Conservation (phyloP, 768 basidiomycete species). For the Calocybe cyanea region DNA sequence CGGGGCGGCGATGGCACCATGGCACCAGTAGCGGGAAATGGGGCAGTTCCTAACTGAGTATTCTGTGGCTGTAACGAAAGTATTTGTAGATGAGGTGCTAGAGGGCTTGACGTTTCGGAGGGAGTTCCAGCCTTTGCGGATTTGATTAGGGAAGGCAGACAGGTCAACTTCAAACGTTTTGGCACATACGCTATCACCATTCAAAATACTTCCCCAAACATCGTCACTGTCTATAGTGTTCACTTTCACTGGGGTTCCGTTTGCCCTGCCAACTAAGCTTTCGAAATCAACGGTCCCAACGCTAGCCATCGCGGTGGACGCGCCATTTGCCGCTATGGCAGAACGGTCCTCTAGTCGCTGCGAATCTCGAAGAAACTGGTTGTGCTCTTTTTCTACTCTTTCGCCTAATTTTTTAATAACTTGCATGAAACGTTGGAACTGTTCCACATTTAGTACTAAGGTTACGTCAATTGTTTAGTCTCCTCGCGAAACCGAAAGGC, state of each 20-base stretch:
- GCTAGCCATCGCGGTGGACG: constrained; percentile 26
- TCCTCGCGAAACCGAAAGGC: neutral
- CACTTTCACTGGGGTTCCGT: constrained; percentile 40
- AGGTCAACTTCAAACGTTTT: neutral
- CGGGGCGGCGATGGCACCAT: constrained; percentile 6
- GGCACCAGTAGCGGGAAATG: constrained; percentile 26
- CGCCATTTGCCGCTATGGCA: constrained; percentile 41
- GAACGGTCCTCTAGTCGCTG: constrained; percentile 85
- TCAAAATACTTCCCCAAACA: constrained; percentile 74
- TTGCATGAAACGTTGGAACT: constrained; percentile 91
- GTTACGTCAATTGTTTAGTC: constrained; percentile 3
- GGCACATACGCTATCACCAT: constrained; percentile 29
- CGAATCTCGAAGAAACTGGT: constrained; percentile 88
- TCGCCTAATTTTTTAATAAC: constrained; percentile 75
- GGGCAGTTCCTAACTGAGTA: too few species aligned
- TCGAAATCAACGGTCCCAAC: constrained; percentile 78
- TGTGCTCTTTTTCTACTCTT: constrained; percentile 90
- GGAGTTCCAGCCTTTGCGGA: neutral
- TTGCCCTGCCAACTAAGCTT: constrained; percentile 68
- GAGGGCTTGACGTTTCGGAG: constrained; percentile 3
- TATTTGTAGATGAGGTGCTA: constrained; percentile 27
- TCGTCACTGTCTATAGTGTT: constrained; percentile 36
- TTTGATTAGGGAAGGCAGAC: neutral
- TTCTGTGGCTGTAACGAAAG: constrained; percentile 36
- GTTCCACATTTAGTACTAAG: constrained; percentile 72